phyloP scores from a whole-genome alignment of 169 alveolate species.

The Plasmodium knowlesi region DNA sequence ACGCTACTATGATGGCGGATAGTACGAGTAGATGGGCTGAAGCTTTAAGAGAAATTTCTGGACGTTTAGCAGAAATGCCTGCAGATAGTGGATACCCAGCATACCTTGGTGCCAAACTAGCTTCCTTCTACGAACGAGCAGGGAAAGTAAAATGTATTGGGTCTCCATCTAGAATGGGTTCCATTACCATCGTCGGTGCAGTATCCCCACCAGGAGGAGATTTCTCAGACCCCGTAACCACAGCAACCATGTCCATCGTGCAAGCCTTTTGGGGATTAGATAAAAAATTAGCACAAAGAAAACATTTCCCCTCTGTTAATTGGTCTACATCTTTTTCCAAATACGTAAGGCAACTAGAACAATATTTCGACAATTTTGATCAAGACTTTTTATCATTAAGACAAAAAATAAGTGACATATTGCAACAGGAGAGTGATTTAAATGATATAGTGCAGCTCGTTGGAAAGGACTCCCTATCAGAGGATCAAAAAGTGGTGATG shows the following conservation, averaged over 20 bases:
- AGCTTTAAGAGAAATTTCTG: slow-evolving; percentile 99
- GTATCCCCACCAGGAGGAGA: slow-evolving; percentile 99
- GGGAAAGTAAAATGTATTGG: slow-evolving; percentile 97
- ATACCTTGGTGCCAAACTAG: slow-evolving; percentile 97
- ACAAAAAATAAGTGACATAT: slow-evolving; percentile 93
- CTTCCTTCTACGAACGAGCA: slow-evolving; percentile 99
- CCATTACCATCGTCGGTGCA: slow-evolving; percentile 99
- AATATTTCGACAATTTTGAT: slow-evolving; percentile 94
- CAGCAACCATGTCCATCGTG: slow-evolving; percentile 97
- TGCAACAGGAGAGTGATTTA: slow-evolving; percentile 96
- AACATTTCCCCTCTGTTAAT: slow-evolving; percentile 99
- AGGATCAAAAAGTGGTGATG: slow-evolving; percentile 92
- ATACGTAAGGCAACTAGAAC: slow-evolving; percentile 95
- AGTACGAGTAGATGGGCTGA: slow-evolving; percentile 99
- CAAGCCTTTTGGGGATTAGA: slow-evolving; percentile 99
- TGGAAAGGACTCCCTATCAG: slow-evolving; percentile 98
- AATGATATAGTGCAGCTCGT: slow-evolving; percentile 98
- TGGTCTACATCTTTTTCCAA: slow-evolving; percentile 98
- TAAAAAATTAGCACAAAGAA: slow-evolving; percentile 98
- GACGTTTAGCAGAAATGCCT: slow-evolving; percentile 99
- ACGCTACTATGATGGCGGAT: slow-evolving; percentile 99
- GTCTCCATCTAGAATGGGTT: slow-evolving; percentile 98
- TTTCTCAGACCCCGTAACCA: slow-evolving; percentile 99
- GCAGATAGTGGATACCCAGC: slow-evolving; percentile 99
- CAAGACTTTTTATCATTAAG: slow-evolving; percentile 94